These are phyloP conservation scores for Auricularia sp. DNA, from an alignment of 768 basidiomycete species.

Conservation along the genomic window DNA sequence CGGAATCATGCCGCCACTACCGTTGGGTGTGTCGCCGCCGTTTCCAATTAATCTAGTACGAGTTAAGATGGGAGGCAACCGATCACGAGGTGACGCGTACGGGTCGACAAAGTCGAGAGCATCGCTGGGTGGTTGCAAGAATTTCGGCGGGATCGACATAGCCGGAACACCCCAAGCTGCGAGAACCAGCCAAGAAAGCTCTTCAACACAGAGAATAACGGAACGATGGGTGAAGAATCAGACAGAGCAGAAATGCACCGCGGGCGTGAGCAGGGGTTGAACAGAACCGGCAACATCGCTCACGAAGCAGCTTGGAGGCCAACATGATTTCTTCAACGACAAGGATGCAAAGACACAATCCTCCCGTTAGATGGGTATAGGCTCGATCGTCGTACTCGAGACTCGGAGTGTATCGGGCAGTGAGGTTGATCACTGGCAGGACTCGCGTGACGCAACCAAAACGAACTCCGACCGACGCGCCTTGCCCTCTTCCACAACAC, in stretches of 20 bases:
- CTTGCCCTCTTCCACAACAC: background rate
- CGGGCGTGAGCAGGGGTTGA: background rate
- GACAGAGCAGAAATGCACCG: background rate
- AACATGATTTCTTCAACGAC: background rate
- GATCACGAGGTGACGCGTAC: conserved; percentile 19
- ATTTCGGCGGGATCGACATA: background rate
- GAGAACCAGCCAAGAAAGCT: background rate
- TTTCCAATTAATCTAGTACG: conserved; percentile 51
- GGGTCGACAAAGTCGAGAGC: conserved; percentile 39
- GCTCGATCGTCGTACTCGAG: too few relatives aligned
- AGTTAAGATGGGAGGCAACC: background rate
- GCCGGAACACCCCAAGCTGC: background rate
- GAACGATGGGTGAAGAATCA: background rate
- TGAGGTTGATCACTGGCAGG: too few relatives aligned
- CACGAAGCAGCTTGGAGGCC: background rate
- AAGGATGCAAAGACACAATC: too few relatives aligned
- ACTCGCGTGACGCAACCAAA: background rate
- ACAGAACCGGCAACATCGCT: background rate
- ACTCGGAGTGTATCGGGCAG: too few relatives aligned
- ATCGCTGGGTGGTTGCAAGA: conserved; percentile 18
- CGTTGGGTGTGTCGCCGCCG: conserved; percentile 59
- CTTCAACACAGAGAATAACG: background rate
- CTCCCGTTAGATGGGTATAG: too few relatives aligned
- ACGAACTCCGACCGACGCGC: background rate
- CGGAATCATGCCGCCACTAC: conserved; percentile 68